Evolutionary conservation across 2,329 filamentous ascomycete species (phyloP).

Genomic region (Ambrosiella xylebori): DNA sequence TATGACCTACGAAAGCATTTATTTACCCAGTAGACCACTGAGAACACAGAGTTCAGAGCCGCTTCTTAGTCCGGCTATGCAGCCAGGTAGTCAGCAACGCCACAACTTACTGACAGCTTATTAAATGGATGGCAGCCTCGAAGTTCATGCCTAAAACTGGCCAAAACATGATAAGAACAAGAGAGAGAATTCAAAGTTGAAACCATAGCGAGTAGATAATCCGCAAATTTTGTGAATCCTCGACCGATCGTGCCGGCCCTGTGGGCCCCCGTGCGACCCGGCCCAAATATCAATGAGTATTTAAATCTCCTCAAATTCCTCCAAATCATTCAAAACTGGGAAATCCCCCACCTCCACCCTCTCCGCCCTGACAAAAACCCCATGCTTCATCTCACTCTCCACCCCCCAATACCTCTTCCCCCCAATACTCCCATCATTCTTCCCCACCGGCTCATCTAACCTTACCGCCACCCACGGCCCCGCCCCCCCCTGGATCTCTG

Average conservation of each 20-base stretch:
- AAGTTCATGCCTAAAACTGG: neutral
- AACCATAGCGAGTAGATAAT: too few relatives aligned
- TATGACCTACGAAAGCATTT: too few relatives aligned
- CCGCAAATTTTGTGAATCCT: neutral
- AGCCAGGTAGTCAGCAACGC: too few relatives aligned
- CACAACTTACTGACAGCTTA: too few relatives aligned
- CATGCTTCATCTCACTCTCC: conserved; percentile 47
- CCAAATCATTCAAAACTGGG: conserved; percentile 52
- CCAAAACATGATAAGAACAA: neutral
- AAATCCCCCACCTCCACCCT: conserved; percentile 62
- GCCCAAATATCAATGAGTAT: neutral
- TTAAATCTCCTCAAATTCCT: conserved; percentile 60
- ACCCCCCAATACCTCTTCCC: conserved; percentile 52
- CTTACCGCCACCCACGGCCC: conserved; percentile 53
- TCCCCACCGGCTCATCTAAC: conserved; percentile 65
- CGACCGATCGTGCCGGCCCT: neutral
- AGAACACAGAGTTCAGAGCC: too few relatives aligned
- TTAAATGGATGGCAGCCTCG: too few relatives aligned
- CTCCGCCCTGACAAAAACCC: conserved; percentile 65
- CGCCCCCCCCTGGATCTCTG: conserved; percentile 52
- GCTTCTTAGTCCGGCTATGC: too few relatives aligned
- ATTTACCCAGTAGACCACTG: too few relatives aligned
- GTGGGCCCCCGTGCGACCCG: too few relatives aligned
- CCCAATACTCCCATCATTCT: conserved; percentile 62
- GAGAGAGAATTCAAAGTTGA: neutral